Base-by-base conservation (phyloP, 805 yeast genomes). In the Torulaspora franciscae region DNA sequence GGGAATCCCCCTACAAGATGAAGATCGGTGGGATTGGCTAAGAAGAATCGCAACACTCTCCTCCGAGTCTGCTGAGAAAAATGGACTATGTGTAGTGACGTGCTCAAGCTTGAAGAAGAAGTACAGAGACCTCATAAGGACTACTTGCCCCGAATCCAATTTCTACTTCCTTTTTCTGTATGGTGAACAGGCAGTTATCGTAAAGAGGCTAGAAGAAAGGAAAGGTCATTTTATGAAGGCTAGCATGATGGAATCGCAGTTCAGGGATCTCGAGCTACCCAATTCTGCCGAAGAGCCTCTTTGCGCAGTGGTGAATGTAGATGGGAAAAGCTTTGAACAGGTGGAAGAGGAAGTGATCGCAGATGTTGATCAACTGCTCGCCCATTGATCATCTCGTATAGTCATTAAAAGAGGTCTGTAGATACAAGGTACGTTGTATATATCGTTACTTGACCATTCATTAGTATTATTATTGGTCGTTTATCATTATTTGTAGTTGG, bases 21-120 rank as follows among this genome's bases (percentile, higher is more conserved):
- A 81, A 1, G 99, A 93, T 64, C 70, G 99, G 48, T 85, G 91
- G 90, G 90, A 76, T 1, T 93, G 99, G 99, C 73, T 93, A 14
- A 64, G 70, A 30, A 61, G 62, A 30, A 65, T 93, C 9, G 68
- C 81, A 3, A 49, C 55, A 5, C 50, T 52, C 4, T 67, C 81
- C 1, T 66, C 77, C 2, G 50, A 54, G 0, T 56, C 63, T n/a
- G 72, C 81, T 3, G 39, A 54, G 10, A 59, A 59, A 23, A 58
- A 58, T 23, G 62, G 63, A 3, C 49, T 67, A 25, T 50, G 65
- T 1, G 75, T 93, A 5, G 84, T 84, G 1, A 77, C 95, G 3
- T 93, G 99, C 61, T 90, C 97, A 1, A 81, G 91, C 61, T 71
- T 93, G 61, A 91, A 90, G 67, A 73, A 73, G 54, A 64, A 61